Evolutionary conservation across 78 protist genomes (phyloP).

Genomic region (Speleostelium caveatum): DNA sequence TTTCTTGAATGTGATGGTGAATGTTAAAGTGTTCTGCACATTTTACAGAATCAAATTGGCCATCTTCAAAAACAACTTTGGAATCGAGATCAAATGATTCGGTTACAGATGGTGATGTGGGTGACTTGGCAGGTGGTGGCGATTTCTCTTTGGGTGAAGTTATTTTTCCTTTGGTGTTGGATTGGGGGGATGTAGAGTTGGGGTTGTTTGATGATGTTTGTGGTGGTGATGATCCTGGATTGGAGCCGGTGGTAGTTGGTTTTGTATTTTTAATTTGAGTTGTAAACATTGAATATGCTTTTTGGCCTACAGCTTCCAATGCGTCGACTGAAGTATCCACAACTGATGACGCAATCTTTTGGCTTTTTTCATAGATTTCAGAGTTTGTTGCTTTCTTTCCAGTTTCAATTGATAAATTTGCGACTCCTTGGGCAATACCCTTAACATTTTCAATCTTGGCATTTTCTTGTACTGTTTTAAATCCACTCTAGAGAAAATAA

Average conservation of each 20-base stretch:
- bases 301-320: slow-evolving; percentile 58
- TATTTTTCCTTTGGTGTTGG: too few relatives aligned
- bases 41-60: slow-evolving; percentile 36
- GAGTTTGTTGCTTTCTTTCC: slow-evolving; percentile 60
- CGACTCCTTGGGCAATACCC: slow-evolving; percentile 36
- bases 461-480: slow-evolving; percentile 64
- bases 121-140: background rate
- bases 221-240: slow-evolving; percentile 11
- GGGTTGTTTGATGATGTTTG: background rate
- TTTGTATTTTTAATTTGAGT: slow-evolving; percentile 33
- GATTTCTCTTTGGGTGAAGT: background rate
- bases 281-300: slow-evolving; percentile 66
- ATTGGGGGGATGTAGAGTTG: background rate
- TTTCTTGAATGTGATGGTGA: slow-evolving; percentile 14
- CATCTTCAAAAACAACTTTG: slow-evolving; percentile 35
- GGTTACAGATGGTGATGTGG: background rate
- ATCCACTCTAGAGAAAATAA: slow-evolving; percentile 70
- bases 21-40: slow-evolving; percentile 49
- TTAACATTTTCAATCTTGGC: slow-evolving; percentile 71
- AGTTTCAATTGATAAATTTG: slow-evolving; percentile 41
- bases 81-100: background rate
- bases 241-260: slow-evolving; percentile 1
- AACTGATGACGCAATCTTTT: slow-evolving; percentile 58
- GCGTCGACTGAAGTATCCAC: slow-evolving; percentile 52
- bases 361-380: slow-evolving; percentile 61